Percentiles rank a stretch among this genome's conserved stretches.
These are phyloP conservation scores for Bruguiera parviflora DNA, from an alignment of 345 rosid genomes.

Conservation along the genomic window DNA sequence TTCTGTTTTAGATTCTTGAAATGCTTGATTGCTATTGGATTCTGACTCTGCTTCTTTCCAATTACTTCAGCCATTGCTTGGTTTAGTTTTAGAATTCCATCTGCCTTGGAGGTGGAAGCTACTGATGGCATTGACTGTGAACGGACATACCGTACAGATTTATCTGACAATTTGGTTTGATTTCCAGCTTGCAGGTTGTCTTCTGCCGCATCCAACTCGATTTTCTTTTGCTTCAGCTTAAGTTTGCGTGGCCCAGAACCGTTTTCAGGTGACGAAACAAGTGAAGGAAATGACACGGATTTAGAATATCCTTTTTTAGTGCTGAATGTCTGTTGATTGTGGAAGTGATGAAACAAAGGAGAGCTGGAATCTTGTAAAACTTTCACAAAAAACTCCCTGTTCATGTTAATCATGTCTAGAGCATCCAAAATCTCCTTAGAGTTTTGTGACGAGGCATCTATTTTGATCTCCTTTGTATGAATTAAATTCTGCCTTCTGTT, in stretches of 20 bases:
- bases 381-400: conserved; percentile 47
- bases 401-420: conserved; percentile 44
- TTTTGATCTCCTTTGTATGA: conserved; percentile 15
- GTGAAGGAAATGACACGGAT: conserved; percentile 48
- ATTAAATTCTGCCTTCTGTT: conserved; percentile 24
- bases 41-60: conserved; percentile 34
- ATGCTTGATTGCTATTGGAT: conserved; percentile 45
- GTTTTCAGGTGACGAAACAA: conserved; percentile 17
- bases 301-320: conserved; percentile 31
- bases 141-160: conserved; percentile 20
- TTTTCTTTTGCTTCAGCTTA: conserved; percentile 13
- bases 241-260: conserved; percentile 13
- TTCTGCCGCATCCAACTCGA: conserved; percentile 4
- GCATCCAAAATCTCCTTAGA: conserved; percentile 49
- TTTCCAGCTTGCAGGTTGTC: conserved; percentile 1
- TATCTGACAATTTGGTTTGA: conserved; percentile 5
- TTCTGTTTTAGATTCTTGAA: conserved; percentile 69
- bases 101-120: conserved; percentile 28
- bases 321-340: conserved; percentile 34
- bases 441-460: conserved; percentile 28
- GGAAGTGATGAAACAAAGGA: conserved; percentile 42
- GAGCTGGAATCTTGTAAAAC: conserved; percentile 54
- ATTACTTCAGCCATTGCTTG: conserved; percentile 25
- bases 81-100: conserved; percentile 29
- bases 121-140: conserved; percentile 30